Percentiles rank a stretch among this genome's conserved stretches.
These are phyloP conservation scores for Tricholoma matsutake DNA, from an alignment of 768 basidiomycete genomes.

Conservation along the genomic window DNA sequence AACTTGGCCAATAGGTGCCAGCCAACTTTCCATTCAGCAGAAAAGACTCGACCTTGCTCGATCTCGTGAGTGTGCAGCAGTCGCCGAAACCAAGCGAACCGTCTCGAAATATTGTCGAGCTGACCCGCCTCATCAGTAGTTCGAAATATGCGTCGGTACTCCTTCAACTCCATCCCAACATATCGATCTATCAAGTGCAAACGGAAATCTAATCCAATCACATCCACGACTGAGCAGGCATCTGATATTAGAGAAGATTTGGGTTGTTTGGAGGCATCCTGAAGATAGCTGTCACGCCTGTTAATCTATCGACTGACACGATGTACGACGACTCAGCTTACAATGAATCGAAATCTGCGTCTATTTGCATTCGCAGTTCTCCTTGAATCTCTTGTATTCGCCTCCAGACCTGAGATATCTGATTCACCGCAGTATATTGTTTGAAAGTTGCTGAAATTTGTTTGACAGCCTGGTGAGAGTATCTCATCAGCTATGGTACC, in stretches of 20 bases:
- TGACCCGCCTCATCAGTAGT: constrained; percentile 94
- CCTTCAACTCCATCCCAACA: constrained; percentile 85
- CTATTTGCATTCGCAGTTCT: constrained; percentile 75
- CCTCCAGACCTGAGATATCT: constrained; percentile 74
- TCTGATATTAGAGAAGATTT: constrained; percentile 68
- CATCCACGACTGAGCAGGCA: constrained; percentile 87
- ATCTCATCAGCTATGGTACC: constrained; percentile 5
- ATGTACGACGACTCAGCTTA: constrained; percentile 38
- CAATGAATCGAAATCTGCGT: constrained; percentile 92
- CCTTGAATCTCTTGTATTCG: constrained; percentile 81
- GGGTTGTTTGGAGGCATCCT: constrained; percentile 66
- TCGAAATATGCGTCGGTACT: constrained; percentile 94
- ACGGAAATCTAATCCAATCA: constrained; percentile 82
- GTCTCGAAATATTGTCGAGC: constrained; percentile 87
- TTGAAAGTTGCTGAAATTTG: constrained; percentile 82
- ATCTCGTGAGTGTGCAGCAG: constrained; percentile 82
- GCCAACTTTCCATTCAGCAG: constrained; percentile 80
- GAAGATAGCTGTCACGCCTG: constrained; percentile 58
- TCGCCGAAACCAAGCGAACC: constrained; percentile 94
- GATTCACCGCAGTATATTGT: constrained; percentile 70
- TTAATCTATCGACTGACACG: constrained; percentile 2
- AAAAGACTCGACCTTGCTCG: constrained; percentile 82
- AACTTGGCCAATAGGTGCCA: constrained; percentile 84
- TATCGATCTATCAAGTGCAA: constrained; percentile 83
- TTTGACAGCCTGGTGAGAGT: constrained; percentile 67